Evolutionary conservation across 495 filamentous ascomycete species (phyloP), one percentile per base, ranked within the genome.

Genomic region (Venustampulla echinocandica): DNA sequence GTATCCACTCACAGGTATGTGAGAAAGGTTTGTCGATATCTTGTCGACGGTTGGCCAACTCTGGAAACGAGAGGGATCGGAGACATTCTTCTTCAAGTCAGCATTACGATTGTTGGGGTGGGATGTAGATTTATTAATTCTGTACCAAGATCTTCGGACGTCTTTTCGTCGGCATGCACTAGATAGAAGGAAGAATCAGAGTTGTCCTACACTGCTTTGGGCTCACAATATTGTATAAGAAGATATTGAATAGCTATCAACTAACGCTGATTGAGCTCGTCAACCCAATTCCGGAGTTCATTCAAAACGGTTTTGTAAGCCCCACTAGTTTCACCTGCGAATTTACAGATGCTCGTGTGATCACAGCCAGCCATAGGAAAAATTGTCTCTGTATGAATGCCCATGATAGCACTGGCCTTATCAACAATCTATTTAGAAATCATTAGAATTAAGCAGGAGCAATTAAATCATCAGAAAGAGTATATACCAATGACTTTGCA

Each of bases 1-100:
- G 44, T 15, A 51, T 33, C 49, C 49, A 52, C 10, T 14, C 25
- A 17, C 49, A 52, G 34, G 49, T 52, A 6, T 43, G 36, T 23
- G 36, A 17, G 38, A 41, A 28, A 4, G 49, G 43, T 10, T 19
- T 15, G 27, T 52, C 19, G 11, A 30, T 36, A 21, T 47, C 49
- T 33, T 28, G 23, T 25, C 27, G 25, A n/a, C 49, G 49, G 42
- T 36, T 21, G 4, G 39, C 25, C 44, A 52, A 47, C 22, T 39
- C 27, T 6, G 42, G 37, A 42, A 52, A 52, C 36, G 42, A 21
- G 2, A 52, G 49, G 42, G 49, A 47, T 46, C 27, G 47, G 39
- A 52, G 28, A 35, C 44, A 52, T 19, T 25, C 49, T 52, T 34
- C 17, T 18, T 19, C 39, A 30, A 22, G 37, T 44, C 22, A 27